Evolutionary conservation across 257 asterid species (phyloP).

Genomic region (Salvia hispanica): DNA sequence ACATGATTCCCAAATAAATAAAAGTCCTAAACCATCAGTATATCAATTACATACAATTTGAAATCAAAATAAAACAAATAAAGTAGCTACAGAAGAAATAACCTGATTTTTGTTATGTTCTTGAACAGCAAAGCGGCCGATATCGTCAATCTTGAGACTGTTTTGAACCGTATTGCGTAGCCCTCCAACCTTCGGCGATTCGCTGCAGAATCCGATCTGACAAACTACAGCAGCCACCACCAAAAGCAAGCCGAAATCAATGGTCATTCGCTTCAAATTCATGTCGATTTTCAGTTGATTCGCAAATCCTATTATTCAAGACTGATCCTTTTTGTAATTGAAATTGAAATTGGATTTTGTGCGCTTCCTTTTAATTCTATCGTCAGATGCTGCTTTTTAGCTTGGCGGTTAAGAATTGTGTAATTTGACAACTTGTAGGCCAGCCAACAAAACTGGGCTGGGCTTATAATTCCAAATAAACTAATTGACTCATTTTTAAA

Average conservation of each 20-base stretch:
- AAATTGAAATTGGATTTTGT: neutral
- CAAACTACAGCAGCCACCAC: constrained; percentile 23
- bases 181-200: no score
- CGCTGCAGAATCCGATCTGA: constrained; percentile 31
- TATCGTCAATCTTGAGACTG: constrained; percentile 39
- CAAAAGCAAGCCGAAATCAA: constrained; percentile 26
- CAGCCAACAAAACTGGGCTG: no score
- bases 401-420: constrained; percentile 27
- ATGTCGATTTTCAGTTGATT: neutral
- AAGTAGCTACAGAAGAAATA: neutral
- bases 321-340: neutral
- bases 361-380: neutral
- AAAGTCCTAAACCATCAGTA: neutral
- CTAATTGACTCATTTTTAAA: no score
- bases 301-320: neutral
- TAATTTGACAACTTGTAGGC: neutral
- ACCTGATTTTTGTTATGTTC: constrained; percentile 53
- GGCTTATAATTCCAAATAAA: no score
- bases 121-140: constrained; percentile 56
- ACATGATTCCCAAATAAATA: neutral
- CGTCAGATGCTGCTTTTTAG: neutral
- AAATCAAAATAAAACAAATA: neutral
- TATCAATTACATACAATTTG: neutral
- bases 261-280: constrained; percentile 23
- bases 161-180: no score